Percentiles rank a stretch among this genome's conserved stretches.
These are phyloP conservation scores for Setomelanomma holmii DNA, from an alignment of 2,329 filamentous ascomycete species.

Conservation along the genomic window DNA sequence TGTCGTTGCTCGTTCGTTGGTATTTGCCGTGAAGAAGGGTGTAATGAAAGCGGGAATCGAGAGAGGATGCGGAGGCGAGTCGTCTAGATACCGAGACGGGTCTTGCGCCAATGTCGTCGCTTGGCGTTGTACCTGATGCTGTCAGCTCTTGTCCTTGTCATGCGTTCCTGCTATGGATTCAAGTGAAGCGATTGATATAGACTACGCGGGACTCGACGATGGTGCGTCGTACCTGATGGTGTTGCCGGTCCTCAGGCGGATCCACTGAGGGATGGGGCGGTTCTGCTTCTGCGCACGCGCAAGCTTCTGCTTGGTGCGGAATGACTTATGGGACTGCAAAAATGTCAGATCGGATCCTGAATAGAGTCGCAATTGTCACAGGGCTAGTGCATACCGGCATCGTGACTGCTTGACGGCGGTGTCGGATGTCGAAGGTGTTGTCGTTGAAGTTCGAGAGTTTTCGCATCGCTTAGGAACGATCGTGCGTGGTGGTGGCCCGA, in stretches of 20 bases:
- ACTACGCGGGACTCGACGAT: neutral
- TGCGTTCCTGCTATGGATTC: neutral
- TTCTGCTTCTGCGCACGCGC: conserved; percentile 99
- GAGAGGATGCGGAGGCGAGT: conserved; percentile 54
- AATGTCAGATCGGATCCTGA: conserved; percentile 17
- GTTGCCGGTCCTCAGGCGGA: conserved; percentile 97
- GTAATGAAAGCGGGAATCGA: conserved; percentile 40
- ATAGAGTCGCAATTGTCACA: neutral
- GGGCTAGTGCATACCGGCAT: conserved; percentile 46
- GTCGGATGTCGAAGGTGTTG: conserved; percentile 44
- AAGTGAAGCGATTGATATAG: neutral
- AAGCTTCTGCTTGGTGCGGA: conserved; percentile 99
- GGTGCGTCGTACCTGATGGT: conserved; percentile 87
- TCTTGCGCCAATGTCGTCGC: conserved; percentile 99
- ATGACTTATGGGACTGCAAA: conserved; percentile 95
- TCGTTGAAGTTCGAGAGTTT: conserved; percentile 25
- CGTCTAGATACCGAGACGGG: conserved; percentile 95
- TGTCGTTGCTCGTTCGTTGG: conserved; percentile 36
- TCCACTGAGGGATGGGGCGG: conserved; percentile 99
- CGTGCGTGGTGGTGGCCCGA: conserved; percentile 5
- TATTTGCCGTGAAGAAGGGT: conserved; percentile 27
- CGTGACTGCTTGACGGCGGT: conserved; percentile 43
- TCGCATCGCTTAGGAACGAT: neutral
- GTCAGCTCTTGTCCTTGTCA: conserved; percentile 16
- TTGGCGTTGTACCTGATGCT: conserved; percentile 94